Conservation (phyloP, 768 basidiomycete species). For the Leccinum uliginosum region DNA sequence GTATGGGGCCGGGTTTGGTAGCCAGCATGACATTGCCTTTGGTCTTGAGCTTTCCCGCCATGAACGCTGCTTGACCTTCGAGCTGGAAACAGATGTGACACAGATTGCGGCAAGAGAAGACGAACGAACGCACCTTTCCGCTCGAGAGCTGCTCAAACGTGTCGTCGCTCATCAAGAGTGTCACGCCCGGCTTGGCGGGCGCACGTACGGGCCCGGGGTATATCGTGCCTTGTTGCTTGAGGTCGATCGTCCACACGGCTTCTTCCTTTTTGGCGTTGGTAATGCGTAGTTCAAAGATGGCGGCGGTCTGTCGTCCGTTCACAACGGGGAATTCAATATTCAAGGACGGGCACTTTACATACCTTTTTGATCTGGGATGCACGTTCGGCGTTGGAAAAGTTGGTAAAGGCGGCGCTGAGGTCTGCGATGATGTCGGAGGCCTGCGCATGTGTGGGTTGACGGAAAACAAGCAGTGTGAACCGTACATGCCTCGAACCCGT, state of each 20-base stretch:
- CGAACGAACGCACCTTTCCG: slow-evolving; percentile 53
- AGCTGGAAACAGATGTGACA: slow-evolving; percentile 37
- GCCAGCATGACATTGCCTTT: slow-evolving; percentile 92
- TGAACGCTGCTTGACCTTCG: slow-evolving; percentile 93
- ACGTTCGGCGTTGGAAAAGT: slow-evolving; percentile 58
- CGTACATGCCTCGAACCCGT: slow-evolving; percentile 62
- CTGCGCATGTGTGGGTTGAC: slow-evolving; percentile 32
- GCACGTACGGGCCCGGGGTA: slow-evolving; percentile 56
- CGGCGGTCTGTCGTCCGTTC: slow-evolving; percentile 57
- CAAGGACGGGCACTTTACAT: too few species aligned
- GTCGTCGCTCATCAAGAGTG: slow-evolving; percentile 73
- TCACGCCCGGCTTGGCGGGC: slow-evolving; percentile 73
- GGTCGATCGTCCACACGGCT: slow-evolving; percentile 85
- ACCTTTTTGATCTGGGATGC: slow-evolving; percentile 72
- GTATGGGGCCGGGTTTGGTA: slow-evolving; percentile 80
- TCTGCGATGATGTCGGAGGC: slow-evolving; percentile 60
- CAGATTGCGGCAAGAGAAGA: background rate
- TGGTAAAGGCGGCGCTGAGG: slow-evolving; percentile 49
- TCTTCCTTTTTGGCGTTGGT: slow-evolving; percentile 69
- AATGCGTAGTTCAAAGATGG: slow-evolving; percentile 82
- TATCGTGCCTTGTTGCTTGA: slow-evolving; percentile 79
- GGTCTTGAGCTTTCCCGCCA: slow-evolving; percentile 92
- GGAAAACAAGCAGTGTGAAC: background rate
- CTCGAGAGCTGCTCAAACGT: slow-evolving; percentile 65
- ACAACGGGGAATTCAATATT: too few species aligned